Evolutionary conservation across 164 flowering plant genomes (phyloP).

Genomic region (grape (Vitis vinifera)): DNA sequence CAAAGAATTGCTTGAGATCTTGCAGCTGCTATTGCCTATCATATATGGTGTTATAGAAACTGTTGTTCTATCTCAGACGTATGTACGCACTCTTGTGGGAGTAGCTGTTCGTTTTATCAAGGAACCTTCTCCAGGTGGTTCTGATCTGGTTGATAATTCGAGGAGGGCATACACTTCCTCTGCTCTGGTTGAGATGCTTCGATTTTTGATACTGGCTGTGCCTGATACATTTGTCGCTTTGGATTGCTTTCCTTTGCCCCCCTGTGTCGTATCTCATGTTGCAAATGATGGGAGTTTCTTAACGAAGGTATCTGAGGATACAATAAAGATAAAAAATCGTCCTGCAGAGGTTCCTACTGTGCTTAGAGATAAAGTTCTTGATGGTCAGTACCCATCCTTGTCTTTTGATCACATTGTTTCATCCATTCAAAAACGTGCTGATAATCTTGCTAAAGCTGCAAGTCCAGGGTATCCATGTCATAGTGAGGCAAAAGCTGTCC

Average conservation of each 20-base stretch:
- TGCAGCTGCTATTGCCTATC: slow-evolving; percentile 82
- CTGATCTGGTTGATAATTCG: slow-evolving; percentile 70
- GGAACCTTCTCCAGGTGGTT: slow-evolving; percentile 69
- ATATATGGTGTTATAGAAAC: slow-evolving; percentile 74
- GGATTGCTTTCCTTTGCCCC: slow-evolving; percentile 90
- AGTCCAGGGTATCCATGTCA: slow-evolving; percentile 60
- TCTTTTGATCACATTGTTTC: slow-evolving; percentile 66
- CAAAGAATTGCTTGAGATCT: slow-evolving; percentile 64
- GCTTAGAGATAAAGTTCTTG: slow-evolving; percentile 42
- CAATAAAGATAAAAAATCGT: slow-evolving; percentile 34
- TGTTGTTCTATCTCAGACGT: slow-evolving; percentile 68
- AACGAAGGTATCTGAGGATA: slow-evolving; percentile 45
- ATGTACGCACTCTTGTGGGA: slow-evolving; percentile 78
- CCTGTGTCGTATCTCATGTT: slow-evolving; percentile 48
- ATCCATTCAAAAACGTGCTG: slow-evolving; percentile 69
- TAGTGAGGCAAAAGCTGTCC: slow-evolving; percentile 76
- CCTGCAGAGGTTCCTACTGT: slow-evolving; percentile 31
- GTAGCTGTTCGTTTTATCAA: slow-evolving; percentile 66
- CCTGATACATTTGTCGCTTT: slow-evolving; percentile 97
- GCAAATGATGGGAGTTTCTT: slow-evolving; percentile 45
- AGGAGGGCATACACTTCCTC: slow-evolving; percentile 66
- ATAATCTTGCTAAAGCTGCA: slow-evolving; percentile 68
- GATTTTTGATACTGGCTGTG: slow-evolving; percentile 75
- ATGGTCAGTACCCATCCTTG: slow-evolving; percentile 40
- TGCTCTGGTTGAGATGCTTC: slow-evolving; percentile 86